A percentile compares a stretch with the other conserved stretches of the same genome.
Conservation (phyloP, 2,329 filamentous ascomycete genomes). For the Xylaria sp. region DNA sequence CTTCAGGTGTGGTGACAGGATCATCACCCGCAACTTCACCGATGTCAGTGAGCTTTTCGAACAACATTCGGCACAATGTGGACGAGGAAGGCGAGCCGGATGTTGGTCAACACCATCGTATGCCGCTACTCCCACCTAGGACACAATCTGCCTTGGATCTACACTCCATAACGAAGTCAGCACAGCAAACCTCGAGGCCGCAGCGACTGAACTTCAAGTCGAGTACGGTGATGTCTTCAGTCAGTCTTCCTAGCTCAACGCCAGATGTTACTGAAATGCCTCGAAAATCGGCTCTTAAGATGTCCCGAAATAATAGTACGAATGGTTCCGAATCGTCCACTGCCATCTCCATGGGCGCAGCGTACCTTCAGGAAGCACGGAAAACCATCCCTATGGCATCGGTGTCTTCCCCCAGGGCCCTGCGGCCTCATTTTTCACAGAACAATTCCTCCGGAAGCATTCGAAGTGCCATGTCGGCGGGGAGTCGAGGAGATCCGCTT, state of each 20-base stretch:
- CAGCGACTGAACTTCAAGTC: constrained; percentile 45
- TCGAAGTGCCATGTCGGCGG: constrained; percentile 27
- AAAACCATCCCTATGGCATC: constrained; percentile 39
- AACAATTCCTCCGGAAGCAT: constrained; percentile 36
- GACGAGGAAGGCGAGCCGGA: constrained; percentile 24
- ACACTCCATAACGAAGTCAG: constrained; percentile 39
- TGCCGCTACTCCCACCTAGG: constrained; percentile 29
- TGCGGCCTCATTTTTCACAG: constrained; percentile 38
- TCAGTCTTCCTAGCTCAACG: constrained; percentile 39
- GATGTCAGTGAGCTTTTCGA: no score
- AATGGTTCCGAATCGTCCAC: constrained; percentile 34
- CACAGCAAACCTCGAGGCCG: constrained; percentile 47
- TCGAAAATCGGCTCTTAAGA: constrained; percentile 38
- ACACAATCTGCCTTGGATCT: constrained; percentile 41
- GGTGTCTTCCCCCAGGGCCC: constrained; percentile 31
- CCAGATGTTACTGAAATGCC: constrained; percentile 34
- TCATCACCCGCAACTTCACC: constrained; percentile 34
- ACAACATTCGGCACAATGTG: constrained; percentile 28
- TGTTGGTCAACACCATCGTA: constrained; percentile 15
- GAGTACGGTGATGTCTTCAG: constrained; percentile 31
- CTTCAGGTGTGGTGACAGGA: constrained; percentile 15
- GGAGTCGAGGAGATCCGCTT: constrained; percentile 47
- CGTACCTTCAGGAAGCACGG: constrained; percentile 46
- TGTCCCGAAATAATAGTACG: constrained; percentile 34
- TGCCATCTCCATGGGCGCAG: constrained; percentile 37